phyloP scores from a whole-genome alignment of 1,284 basidiomycete species.

The Fomitopsis palustris region DNA sequence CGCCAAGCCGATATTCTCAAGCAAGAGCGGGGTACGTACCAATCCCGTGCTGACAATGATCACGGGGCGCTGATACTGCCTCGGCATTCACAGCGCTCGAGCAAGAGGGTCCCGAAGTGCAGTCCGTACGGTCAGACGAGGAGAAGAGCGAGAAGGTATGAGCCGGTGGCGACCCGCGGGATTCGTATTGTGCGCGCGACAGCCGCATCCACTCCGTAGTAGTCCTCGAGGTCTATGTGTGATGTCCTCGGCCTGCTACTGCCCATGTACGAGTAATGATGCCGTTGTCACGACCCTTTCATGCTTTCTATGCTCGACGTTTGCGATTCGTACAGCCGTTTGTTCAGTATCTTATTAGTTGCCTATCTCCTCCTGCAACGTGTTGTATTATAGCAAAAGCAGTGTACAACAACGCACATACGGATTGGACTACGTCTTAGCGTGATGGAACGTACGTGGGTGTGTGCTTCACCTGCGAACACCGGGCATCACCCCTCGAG shows the following conservation, averaged over 20 bases:
- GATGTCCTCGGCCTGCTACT: neutral
- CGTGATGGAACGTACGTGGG: neutral
- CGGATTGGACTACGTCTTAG: neutral
- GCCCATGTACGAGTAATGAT: constrained; percentile 6
- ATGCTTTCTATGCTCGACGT: neutral
- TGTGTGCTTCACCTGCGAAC: no score
- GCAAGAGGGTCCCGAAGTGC: constrained; percentile 18
- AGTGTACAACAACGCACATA: neutral
- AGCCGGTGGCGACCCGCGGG: constrained; percentile 1
- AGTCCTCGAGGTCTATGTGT: neutral
- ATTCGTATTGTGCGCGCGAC: neutral
- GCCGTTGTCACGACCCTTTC: constrained; percentile 1
- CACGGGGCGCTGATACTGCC: neutral
- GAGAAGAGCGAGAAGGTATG: constrained; percentile 19
- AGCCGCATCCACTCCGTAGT: neutral
- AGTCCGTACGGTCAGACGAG: constrained; percentile 17
- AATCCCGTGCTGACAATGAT: neutral
- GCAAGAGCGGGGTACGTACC: constrained; percentile 37
- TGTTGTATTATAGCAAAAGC: constrained; percentile 3
- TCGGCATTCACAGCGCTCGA: constrained; percentile 15
- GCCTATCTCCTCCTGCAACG: constrained; percentile 2
- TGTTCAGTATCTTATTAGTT: constrained; percentile 1
- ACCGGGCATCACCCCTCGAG: no score
- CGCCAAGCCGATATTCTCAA: constrained; percentile 52
- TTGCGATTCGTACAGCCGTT: neutral